A percentile compares a stretch with the other conserved stretches of the same genome.
These are phyloP conservation scores for Chrysoporthe deuterocubensis DNA, from an alignment of 2,329 filamentous ascomycete species.

Conservation along the genomic window DNA sequence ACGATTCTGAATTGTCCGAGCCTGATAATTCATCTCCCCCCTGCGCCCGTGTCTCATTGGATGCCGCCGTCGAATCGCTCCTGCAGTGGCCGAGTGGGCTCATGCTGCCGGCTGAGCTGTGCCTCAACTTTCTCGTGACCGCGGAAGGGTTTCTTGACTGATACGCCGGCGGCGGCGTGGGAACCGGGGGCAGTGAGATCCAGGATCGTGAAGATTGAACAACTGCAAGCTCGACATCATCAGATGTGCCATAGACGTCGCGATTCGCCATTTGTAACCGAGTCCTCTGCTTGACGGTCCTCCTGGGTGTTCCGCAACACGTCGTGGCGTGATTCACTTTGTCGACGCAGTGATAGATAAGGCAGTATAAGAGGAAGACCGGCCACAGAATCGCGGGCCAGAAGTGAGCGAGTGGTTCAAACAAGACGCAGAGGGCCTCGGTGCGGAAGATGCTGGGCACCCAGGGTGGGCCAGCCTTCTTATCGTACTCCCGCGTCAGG, in stretches of 20 bases:
- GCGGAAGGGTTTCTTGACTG: neutral
- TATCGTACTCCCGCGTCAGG: slow-evolving; percentile 6
- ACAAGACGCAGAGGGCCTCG: slow-evolving; percentile 5
- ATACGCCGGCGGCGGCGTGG: neutral
- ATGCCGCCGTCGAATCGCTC: neutral
- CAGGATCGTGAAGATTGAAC: neutral
- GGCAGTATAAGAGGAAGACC: neutral
- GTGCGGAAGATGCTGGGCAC: slow-evolving; percentile 12
- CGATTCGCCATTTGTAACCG: neutral
- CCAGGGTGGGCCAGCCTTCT: slow-evolving; percentile 2
- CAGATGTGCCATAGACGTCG: neutral
- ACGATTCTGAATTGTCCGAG: slow-evolving; percentile 1
- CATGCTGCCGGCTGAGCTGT: neutral
- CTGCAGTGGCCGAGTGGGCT: neutral
- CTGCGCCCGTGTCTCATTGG: neutral
- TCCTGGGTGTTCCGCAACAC: slow-evolving; percentile 3
- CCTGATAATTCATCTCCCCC: neutral
- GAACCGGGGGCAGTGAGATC: neutral
- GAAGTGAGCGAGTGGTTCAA: slow-evolving; percentile 11
- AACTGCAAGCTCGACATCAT: neutral
- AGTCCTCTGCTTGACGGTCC: neutral
- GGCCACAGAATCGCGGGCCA: slow-evolving; percentile 12
- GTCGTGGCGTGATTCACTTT: slow-evolving; percentile 6
- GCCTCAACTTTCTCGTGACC: neutral
- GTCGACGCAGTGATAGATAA: neutral